Base-by-base conservation (phyloP, 768 basidiomycete genomes). In the Boletus tomentosulus region DNA sequence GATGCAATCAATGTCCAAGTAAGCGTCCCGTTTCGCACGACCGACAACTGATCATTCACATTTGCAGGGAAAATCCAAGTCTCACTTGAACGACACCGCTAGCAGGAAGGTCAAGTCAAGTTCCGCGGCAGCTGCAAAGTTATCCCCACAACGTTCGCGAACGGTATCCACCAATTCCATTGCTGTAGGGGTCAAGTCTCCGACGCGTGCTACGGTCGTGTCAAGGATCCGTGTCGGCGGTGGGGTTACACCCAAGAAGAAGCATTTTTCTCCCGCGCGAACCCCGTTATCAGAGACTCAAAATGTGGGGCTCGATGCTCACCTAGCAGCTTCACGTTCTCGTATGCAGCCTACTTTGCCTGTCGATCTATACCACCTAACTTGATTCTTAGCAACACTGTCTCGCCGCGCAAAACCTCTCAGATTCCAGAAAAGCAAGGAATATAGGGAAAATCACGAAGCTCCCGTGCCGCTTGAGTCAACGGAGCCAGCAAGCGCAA, bases 1-100 rank as follows among this genome's bases (percentile, higher is more conserved):
- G 72, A 78, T 53, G 77, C 76, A 33, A 75, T 89, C 27, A 72
- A 75, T 48, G 76, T 86, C 31, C 84, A 86, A 74, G 86, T 82
- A 56, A 41, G 73, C 19, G 46, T 47, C 19, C n/a, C 25, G 47
- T 54, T 50, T 46, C 9, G 44, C 16, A 22, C 27, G 7, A 12
- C 16, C 3, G 7, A 50, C n/a, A 33, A 33, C 6, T 15, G 30
- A 37, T 42, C 13, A 31, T 56, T 46, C 31, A 33, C 3, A 15
- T 45, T 38, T 19, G 50, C 38, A 64, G 63, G 48, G 50, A 6
- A 69, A 58, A 35, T 19, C 47, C 42, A 71, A 62, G 51, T 49
- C 56, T 49, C 49, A 48, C 22, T 34, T 37, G 25, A 13, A 34
- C 22, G 53, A 57, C 1, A 24, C 48, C 13, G 27, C 35, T 34